phyloP scores from a whole-genome alignment of 2,329 filamentous ascomycete species.

The Drechslerella stenobrocha region DNA sequence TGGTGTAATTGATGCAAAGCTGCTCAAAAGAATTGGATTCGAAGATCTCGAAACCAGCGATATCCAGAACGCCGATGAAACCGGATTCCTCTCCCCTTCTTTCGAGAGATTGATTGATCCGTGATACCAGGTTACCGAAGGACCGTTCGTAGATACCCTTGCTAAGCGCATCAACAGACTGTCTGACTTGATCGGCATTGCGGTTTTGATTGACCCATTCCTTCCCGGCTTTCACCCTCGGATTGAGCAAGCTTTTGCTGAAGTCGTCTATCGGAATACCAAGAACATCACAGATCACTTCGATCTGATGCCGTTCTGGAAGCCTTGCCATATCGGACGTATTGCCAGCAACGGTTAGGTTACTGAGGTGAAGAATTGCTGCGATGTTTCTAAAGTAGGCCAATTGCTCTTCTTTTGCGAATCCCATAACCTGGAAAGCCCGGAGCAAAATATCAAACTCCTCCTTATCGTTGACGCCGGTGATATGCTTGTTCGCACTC shows the following conservation, averaged over 20 bases:
- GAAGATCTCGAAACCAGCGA: conserved; percentile 98
- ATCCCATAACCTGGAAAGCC: conserved; percentile 92
- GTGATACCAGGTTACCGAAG: conserved; percentile 86
- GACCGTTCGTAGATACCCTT: conserved; percentile 98
- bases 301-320: conserved; percentile 72
- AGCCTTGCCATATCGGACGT: conserved; percentile 82
- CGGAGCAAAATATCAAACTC: conserved; percentile 91
- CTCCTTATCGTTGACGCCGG: conserved; percentile 82
- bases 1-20: conserved; percentile 99
- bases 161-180: conserved; percentile 84
- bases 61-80: conserved; percentile 98
- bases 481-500: conserved; percentile 87
- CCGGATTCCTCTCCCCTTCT: conserved; percentile 87
- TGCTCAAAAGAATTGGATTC: conserved; percentile 96
- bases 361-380: conserved; percentile 89
- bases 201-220: conserved; percentile 99
- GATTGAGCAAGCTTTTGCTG: conserved; percentile 83
- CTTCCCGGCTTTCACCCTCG: conserved; percentile 88
- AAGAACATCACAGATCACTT: conserved; percentile 78
- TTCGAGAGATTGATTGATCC: conserved; percentile 90
- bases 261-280: conserved; percentile 85
- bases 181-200: conserved; percentile 90
- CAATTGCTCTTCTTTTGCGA: conserved; percentile 78
- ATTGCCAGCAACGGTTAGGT: conserved; percentile 71
- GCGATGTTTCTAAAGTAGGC: conserved; percentile 85